Percentiles rank a stretch among this genome's conserved stretches.
Evolutionary conservation across 345 rosid genomes (phyloP).

Genomic region (Ceriops decandra): DNA sequence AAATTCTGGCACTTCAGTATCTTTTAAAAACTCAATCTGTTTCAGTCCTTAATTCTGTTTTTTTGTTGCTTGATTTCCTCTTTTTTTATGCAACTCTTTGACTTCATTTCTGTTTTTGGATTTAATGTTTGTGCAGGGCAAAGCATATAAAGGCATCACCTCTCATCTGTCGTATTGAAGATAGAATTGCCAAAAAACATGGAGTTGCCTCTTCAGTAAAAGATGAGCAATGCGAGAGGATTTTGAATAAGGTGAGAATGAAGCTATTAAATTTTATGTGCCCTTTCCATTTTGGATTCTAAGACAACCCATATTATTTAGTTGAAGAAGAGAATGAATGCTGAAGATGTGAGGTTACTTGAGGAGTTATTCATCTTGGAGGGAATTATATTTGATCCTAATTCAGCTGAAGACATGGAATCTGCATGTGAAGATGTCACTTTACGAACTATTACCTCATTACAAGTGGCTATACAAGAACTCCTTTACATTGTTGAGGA

Average conservation of each 20-base stretch:
- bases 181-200: constrained; percentile 36
- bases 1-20: not conserved
- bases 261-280: not conserved
- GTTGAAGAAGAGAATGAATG: constrained; percentile 59
- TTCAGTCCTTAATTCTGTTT: too few relatives aligned
- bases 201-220: constrained; percentile 26
- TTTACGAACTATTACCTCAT: constrained; percentile 37
- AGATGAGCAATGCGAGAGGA: constrained; percentile 47
- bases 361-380: constrained; percentile 59
- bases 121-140: constrained; percentile 48
- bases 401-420: constrained; percentile 46
- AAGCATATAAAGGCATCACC: constrained; percentile 76
- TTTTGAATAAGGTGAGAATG: constrained; percentile 48
- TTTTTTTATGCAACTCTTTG: not conserved
- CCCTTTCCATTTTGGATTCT: constrained; percentile 12
- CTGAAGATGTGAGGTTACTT: constrained; percentile 57
- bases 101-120: not conserved
- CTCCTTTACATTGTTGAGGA: constrained; percentile 37
- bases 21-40: not conserved
- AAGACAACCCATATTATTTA: constrained; percentile 20
- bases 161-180: constrained; percentile 33
- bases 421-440: constrained; percentile 39
- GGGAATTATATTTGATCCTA: constrained; percentile 41
- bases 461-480: constrained; percentile 53
- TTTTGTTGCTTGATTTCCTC: not conserved